Percentiles rank a stretch among this genome's conserved stretches.
Conservation (phyloP, 345 rosid species). For the Boechera retrofracta region DNA sequence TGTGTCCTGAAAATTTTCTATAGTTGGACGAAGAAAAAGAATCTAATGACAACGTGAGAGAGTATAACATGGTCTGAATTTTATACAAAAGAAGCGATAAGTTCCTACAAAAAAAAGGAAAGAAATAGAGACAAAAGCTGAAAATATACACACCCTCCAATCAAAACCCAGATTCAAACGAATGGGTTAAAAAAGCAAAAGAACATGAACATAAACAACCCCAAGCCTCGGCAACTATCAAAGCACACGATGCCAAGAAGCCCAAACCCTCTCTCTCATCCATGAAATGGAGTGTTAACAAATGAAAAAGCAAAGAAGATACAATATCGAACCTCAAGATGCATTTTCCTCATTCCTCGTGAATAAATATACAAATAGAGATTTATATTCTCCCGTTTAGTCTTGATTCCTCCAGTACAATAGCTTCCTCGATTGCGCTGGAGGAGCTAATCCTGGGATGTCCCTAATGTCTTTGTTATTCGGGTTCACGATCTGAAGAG, state of each 20-base stretch:
- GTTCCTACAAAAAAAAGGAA: slow-evolving; percentile 1
- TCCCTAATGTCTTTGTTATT: slow-evolving; percentile 89
- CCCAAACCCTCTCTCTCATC: slow-evolving; percentile 26
- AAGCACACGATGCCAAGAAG: slow-evolving; percentile 37
- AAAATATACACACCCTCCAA: slow-evolving; percentile 38
- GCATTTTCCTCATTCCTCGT: slow-evolving; percentile 33
- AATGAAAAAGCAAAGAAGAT: slow-evolving; percentile 27
- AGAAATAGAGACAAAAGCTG: not conserved
- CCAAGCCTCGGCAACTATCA: slow-evolving; percentile 33
- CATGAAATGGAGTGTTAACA: slow-evolving; percentile 23
- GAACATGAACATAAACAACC: slow-evolving; percentile 25
- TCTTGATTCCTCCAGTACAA: slow-evolving; percentile 55
- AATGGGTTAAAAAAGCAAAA: slow-evolving; percentile 1
- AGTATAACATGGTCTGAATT: slow-evolving; percentile 34
- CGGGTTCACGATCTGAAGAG: slow-evolving; percentile 81
- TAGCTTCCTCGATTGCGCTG: slow-evolving; percentile 89
- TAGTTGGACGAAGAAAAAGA: not conserved
- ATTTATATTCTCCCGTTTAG: slow-evolving; percentile 36
- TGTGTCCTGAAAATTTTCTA: slow-evolving; percentile 20
- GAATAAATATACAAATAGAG: slow-evolving; percentile 33
- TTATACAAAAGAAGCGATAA: slow-evolving; percentile 37
- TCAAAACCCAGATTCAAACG: slow-evolving; percentile 38
- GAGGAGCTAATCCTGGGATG: slow-evolving; percentile 99
- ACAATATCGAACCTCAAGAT: slow-evolving; percentile 33
- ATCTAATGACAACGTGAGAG: slow-evolving; percentile 27